Base-by-base conservation (phyloP, 768 basidiomycete genomes). In the Pulveroboletus ravenelii region DNA sequence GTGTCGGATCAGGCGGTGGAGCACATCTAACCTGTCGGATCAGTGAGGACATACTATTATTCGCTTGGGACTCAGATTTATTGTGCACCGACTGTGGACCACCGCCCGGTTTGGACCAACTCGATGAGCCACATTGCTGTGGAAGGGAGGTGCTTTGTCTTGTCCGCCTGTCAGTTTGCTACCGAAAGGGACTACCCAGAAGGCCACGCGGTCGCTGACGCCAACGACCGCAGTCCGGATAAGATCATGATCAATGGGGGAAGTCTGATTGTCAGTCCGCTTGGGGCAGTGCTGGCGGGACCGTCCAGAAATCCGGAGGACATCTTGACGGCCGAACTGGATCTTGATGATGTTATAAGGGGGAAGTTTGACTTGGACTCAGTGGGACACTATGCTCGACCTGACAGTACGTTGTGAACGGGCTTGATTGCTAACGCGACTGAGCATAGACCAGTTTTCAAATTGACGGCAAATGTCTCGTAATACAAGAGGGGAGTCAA, bases 71-170 rank as follows among this genome's bases (percentile, higher is more conserved):
- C 77, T 2, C 75, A 84, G 57, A 66, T 85, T 13, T 82, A 83
- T 61, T 83, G 81, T 58, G 84, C 80, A 0, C 82, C 84, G 1
- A 85, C 84, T 1, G 82, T 84, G 18, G 84, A 85, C 54, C 70
- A 74, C 5, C 72, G 84, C 3, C 74, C 75, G 2, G 69, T 61
- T 9, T 86, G 84, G 85, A 72, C 72, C 54, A 65, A 69, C 50
- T 76, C 79, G 1, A 83, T 85, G 80, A 58, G 67, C 23, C 82
- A 83, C 57, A 81, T 86, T 43, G 83, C 84, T 1, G 66, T 81
- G 32, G 84, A 86, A 61, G 85, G 85, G 10, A 76, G 85, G 23
- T 84, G 82, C 65, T 84, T 84, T 63, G 85, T 86, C 44, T 69
- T 86, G 23, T 75, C 79, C 13, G 82, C 81, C 4, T 83, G 79